phyloP scores from a whole-genome alignment of 441 rosid species.

The Corymbia citriodora region DNA sequence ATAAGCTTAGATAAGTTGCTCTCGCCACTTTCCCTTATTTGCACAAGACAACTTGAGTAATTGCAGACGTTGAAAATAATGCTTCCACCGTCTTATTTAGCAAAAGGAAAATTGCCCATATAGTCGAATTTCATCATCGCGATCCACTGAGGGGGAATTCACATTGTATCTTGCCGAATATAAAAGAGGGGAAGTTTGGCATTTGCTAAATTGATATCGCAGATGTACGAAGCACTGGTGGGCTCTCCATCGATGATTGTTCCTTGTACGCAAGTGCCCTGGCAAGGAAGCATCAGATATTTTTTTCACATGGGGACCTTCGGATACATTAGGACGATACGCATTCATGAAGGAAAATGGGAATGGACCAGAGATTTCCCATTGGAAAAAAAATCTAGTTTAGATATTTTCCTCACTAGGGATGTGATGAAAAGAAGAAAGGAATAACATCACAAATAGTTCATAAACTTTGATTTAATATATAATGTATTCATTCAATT shows the following conservation, averaged over 20 bases:
- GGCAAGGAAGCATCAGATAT: background rate
- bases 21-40: background rate
- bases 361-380: background rate
- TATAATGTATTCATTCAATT: too few relatives aligned
- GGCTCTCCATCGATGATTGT: background rate
- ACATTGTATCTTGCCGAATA: background rate
- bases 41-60: background rate
- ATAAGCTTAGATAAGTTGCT: background rate
- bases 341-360: background rate
- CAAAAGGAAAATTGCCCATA: background rate
- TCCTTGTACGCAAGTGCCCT: background rate
- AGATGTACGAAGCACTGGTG: background rate
- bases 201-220: background rate
- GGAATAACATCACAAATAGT: background rate
- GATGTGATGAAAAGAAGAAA: background rate
- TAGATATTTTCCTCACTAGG: background rate
- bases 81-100: background rate
- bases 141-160: background rate
- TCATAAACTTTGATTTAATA: background rate
- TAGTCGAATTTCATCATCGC: background rate
- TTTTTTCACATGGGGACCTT: background rate
- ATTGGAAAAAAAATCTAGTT: background rate
- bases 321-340: background rate
- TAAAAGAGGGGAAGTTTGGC: background rate
- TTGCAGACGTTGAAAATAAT: background rate